Base-by-base conservation (phyloP, 345 rosid species). In the Laguncularia racemosa region DNA sequence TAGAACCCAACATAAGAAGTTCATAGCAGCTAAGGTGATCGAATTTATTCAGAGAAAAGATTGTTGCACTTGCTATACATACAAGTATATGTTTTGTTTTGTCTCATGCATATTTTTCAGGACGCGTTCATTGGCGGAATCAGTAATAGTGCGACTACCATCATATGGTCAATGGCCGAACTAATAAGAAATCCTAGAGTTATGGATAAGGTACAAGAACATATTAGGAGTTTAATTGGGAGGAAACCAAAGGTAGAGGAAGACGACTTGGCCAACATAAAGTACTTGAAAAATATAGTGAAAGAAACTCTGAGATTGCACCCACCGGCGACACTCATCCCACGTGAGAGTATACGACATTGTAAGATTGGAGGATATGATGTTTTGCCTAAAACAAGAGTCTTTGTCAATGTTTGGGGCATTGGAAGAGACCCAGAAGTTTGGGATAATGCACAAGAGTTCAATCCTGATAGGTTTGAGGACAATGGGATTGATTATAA, bases 301-400 rank as follows among this genome's bases (percentile, higher is more conserved):
- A 66, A 82, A 61, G 91, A 82, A 70, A 77, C 82, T 10, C 57
- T 76, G 13, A 73, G 90, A 57, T 48, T 84, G 64, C 83, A 77
- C 38, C 90, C 85, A 60, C 76, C 85, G 3, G 78, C 61, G 4
- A 78, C 85, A 14, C 64, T 77, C 23, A 16, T 77, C 2, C 48
- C 83, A 26, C 73, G 87, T 61, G 71, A 77, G 55, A 14, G 73
- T 10, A 57, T 77, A 56, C 58, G 77, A 0, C 67, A 53, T 2
- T 44, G 64, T 23, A 66, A 72, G 59, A 63, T 85, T 28, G 58
- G 53, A 20, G 81, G 73, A 13, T 80, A 73, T 44, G 63, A 78
- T 15, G 67, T 85, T 44, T 50, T 26, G 2, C 69, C 82, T 0
- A 69, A 71, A 58, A 79, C 75, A 0, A 14, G 71, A 55, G 64